Conservation (phyloP, 805 yeast genomes). For the Naumovozyma dairenensis region DNA sequence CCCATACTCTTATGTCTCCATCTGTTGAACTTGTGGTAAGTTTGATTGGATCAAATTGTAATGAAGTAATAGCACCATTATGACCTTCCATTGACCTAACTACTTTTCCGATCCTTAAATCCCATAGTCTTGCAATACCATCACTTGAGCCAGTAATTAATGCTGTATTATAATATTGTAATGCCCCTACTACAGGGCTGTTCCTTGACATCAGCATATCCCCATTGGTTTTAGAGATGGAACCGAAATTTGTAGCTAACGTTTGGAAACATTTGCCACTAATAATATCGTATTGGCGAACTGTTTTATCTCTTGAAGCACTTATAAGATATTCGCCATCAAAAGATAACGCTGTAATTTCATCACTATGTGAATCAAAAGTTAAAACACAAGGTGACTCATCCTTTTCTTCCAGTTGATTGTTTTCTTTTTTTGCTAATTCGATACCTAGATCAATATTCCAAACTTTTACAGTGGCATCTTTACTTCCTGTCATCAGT, state of each 20-base stretch:
- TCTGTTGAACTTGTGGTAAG: constrained; percentile 56
- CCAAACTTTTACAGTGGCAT: constrained; percentile 57
- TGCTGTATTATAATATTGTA: constrained; percentile 67
- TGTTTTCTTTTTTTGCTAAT: no score
- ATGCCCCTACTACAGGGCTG: constrained; percentile 46
- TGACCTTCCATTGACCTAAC: constrained; percentile 55
- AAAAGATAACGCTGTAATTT: constrained; percentile 52
- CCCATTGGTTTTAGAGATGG: constrained; percentile 1
- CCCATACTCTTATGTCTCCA: constrained; percentile 60
- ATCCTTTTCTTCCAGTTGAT: constrained; percentile 13
- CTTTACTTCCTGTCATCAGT: constrained; percentile 45
- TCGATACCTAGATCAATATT: constrained; percentile 32
- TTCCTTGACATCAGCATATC: constrained; percentile 8
- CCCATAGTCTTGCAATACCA: constrained; percentile 70
- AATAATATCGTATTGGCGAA: constrained; percentile 65
- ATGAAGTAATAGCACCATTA: constrained; percentile 54
- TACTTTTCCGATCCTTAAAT: constrained; percentile 58
- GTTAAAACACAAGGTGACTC: constrained; percentile 35
- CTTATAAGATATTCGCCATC: constrained; percentile 44
- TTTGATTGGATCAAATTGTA: constrained; percentile 56
- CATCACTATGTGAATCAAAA: constrained; percentile 57
- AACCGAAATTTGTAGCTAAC: constrained; percentile 40
- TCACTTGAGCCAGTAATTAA: constrained; percentile 70
- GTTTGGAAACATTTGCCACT: constrained; percentile 62
- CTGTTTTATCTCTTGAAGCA: constrained; percentile 61